Percentiles rank a stretch among this genome's conserved stretches.
Evolutionary conservation across 768 basidiomycete species (phyloP).

Genomic region (Roridomyces roridus): DNA sequence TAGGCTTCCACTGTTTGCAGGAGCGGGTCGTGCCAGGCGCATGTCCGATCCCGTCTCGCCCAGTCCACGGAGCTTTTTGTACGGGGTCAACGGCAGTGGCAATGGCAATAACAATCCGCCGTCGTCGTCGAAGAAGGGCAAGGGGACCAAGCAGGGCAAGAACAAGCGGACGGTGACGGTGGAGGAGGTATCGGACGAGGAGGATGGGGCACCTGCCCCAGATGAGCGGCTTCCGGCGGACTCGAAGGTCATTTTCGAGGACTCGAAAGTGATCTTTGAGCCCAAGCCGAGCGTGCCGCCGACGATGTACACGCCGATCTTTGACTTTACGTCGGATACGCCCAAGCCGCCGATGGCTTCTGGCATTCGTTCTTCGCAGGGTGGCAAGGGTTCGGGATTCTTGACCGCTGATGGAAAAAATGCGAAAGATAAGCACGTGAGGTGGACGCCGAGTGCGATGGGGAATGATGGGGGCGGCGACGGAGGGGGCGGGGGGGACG

Average conservation of each 20-base stretch:
- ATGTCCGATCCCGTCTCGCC: slow-evolving; percentile 38
- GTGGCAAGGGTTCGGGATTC: not conserved
- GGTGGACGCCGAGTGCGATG: slow-evolving; percentile 12
- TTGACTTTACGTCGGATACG: slow-evolving; percentile 27
- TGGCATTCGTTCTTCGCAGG: not conserved
- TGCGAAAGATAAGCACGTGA: slow-evolving; percentile 15
- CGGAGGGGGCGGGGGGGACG: too few species aligned
- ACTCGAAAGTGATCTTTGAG: too few species aligned
- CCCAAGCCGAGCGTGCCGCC: slow-evolving; percentile 49
- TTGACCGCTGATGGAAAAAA: slow-evolving; percentile 1
- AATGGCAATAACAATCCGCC: too few species aligned
- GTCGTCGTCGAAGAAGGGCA: slow-evolving; percentile 27
- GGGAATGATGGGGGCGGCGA: not conserved
- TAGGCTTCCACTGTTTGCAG: slow-evolving; percentile 16
- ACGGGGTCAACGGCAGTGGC: slow-evolving; percentile 1
- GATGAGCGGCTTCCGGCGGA: slow-evolving; percentile 42
- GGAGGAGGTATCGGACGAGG: slow-evolving; percentile 53
- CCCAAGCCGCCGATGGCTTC: too few species aligned
- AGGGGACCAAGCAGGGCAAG: slow-evolving; percentile 35
- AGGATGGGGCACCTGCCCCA: slow-evolving; percentile 28
- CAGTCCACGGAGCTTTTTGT: slow-evolving; percentile 26
- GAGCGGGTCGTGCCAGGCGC: slow-evolving; percentile 31
- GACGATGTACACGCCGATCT: slow-evolving; percentile 43
- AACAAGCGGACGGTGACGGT: slow-evolving; percentile 42
- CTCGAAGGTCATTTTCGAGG: slow-evolving; percentile 41